Evolutionary conservation across 1,284 basidiomycete genomes (phyloP).

Genomic region (Rhodotorula sp.): DNA sequence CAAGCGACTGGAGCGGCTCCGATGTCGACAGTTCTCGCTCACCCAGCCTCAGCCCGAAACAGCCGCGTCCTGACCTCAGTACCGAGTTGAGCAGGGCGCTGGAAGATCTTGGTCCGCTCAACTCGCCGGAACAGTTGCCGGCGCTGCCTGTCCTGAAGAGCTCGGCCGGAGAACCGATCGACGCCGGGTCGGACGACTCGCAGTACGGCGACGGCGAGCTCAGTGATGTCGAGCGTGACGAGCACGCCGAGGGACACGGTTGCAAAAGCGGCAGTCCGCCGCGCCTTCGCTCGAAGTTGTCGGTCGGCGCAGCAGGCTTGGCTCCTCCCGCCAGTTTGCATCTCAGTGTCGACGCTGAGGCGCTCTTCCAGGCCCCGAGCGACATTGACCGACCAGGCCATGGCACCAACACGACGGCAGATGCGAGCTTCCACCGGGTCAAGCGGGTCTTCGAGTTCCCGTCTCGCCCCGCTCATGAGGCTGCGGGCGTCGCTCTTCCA

Average conservation of each 20-base stretch:
- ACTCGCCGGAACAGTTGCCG: neutral
- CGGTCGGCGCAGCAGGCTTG: neutral
- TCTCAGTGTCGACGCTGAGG: neutral
- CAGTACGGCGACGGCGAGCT: slow-evolving; percentile 17
- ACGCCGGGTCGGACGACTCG: slow-evolving; percentile 12
- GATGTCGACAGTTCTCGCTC: neutral
- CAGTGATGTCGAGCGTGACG: neutral
- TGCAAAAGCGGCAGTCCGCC: neutral
- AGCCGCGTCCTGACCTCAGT: neutral
- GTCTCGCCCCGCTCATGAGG: neutral
- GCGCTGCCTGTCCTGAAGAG: neutral
- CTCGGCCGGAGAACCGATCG: neutral
- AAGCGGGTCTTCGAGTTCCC: slow-evolving; percentile 25
- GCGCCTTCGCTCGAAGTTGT: neutral
- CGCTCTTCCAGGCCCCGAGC: slow-evolving; percentile 15
- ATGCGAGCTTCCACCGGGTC: neutral
- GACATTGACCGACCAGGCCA: slow-evolving; percentile 4
- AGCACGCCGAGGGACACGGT: slow-evolving; percentile 1
- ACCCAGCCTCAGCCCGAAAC: neutral
- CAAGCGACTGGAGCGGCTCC: neutral
- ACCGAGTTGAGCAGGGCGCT: slow-evolving; percentile 1
- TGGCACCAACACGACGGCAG: neutral
- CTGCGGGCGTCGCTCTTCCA: neutral
- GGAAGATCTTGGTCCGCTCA: slow-evolving; percentile 2
- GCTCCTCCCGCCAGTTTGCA: neutral